phyloP scores from a whole-genome alignment of 495 filamentous ascomycete species.

The Xylaria longipes region DNA sequence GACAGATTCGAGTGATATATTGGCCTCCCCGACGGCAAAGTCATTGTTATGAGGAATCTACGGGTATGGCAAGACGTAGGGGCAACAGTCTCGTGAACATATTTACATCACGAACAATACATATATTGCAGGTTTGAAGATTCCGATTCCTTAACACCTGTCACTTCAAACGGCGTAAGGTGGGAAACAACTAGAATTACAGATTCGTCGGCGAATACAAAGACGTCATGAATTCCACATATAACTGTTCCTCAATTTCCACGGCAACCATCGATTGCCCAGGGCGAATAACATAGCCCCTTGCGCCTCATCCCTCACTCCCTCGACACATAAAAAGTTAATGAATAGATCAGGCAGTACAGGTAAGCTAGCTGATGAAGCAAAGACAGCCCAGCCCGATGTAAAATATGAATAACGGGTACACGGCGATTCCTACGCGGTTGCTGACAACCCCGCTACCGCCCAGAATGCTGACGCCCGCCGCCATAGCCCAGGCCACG shows the following conservation, averaged over 20 bases:
- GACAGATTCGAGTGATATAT: background rate
- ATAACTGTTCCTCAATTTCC: background rate
- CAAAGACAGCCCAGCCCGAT: slow-evolving; percentile 90
- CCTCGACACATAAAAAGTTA: background rate
- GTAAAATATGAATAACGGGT: slow-evolving; percentile 96
- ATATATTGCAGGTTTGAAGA: background rate
- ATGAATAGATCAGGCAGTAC: slow-evolving; percentile 16
- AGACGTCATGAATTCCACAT: background rate
- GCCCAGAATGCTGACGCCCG: slow-evolving; percentile 92
- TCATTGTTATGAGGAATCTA: background rate
- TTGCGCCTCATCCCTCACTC: background rate
- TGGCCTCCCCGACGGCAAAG: background rate
- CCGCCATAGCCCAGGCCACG: slow-evolving; percentile 89
- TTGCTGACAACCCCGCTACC: slow-evolving; percentile 95
- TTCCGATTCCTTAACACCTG: slow-evolving; percentile 3
- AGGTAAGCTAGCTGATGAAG: slow-evolving; percentile 78
- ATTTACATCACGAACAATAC: background rate
- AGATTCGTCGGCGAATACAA: background rate
- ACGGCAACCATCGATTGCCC: background rate
- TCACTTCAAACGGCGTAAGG: background rate
- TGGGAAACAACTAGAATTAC: slow-evolving; percentile 16
- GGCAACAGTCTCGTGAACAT: background rate
- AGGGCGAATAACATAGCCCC: background rate
- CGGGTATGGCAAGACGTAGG: background rate
- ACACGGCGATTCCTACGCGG: slow-evolving; percentile 92